Conservation (phyloP, 768 basidiomycete species). For the Trametes meyenii region DNA sequence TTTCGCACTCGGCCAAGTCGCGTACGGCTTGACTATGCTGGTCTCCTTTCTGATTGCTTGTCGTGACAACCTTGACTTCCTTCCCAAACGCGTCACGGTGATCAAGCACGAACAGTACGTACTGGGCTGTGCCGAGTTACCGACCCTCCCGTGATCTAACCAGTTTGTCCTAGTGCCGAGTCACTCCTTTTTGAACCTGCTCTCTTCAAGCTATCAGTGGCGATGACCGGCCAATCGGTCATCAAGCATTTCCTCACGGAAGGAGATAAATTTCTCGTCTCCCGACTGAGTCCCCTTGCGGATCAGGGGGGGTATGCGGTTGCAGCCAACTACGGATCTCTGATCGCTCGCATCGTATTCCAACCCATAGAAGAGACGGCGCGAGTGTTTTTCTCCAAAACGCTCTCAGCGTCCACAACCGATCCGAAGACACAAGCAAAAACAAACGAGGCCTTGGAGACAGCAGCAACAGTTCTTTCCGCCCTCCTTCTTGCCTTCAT, state of each 20-base stretch:
- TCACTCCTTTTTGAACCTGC: slow-evolving; percentile 46
- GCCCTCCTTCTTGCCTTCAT: slow-evolving; percentile 58
- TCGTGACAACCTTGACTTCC: slow-evolving; percentile 22
- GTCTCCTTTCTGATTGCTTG: slow-evolving; percentile 50
- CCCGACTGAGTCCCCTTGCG: slow-evolving; percentile 77
- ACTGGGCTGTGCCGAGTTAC: neutral
- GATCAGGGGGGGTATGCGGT: slow-evolving; percentile 96
- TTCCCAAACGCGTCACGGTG: slow-evolving; percentile 24
- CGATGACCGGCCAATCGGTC: slow-evolving; percentile 86
- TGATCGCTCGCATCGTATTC: slow-evolving; percentile 89
- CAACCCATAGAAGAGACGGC: slow-evolving; percentile 95
- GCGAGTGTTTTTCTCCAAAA: slow-evolving; percentile 85
- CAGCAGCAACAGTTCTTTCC: slow-evolving; percentile 52
- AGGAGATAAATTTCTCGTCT: slow-evolving; percentile 89
- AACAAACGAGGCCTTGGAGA: slow-evolving; percentile 25
- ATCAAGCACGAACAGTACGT: slow-evolving; percentile 36
- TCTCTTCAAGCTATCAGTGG: slow-evolving; percentile 65
- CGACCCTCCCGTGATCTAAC: neutral
- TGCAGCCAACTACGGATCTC: slow-evolving; percentile 96
- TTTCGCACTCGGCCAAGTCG: slow-evolving; percentile 84
- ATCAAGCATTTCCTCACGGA: slow-evolving; percentile 96
- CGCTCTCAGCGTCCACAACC: slow-evolving; percentile 38
- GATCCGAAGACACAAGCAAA: neutral
- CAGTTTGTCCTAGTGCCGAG: slow-evolving; percentile 23
- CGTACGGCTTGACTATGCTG: slow-evolving; percentile 65